These are phyloP conservation scores for Halenospora varia DNA, from an alignment of 495 filamentous ascomycete genomes.

Conservation along the genomic window DNA sequence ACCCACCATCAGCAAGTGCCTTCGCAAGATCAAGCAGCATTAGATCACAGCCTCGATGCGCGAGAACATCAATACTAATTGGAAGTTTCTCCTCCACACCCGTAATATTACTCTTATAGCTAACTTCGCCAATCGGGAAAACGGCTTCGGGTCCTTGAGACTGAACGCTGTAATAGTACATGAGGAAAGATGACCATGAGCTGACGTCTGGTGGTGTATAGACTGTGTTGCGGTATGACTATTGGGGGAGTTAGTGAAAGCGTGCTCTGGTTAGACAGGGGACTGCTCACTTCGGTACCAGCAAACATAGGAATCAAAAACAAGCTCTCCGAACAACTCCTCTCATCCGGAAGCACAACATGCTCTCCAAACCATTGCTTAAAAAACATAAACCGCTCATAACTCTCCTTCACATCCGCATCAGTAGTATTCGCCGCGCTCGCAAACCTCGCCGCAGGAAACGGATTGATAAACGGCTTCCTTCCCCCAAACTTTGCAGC, in stretches of 20 bases:
- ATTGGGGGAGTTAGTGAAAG: no score
- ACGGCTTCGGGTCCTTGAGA: slow-evolving; percentile 50
- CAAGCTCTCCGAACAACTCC: slow-evolving; percentile 35
- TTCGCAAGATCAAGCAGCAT: slow-evolving; percentile 52
- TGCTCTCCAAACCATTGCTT: slow-evolving; percentile 47
- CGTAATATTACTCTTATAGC: slow-evolving; percentile 49
- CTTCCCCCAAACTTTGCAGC: slow-evolving; percentile 41
- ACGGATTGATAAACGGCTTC: slow-evolving; percentile 50
- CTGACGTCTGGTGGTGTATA: no score
- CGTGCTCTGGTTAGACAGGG: no score
- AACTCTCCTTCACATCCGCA: slow-evolving; percentile 25
- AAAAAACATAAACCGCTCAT: slow-evolving; percentile 44
- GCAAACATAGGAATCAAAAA: slow-evolving; percentile 31
- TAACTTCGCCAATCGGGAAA: slow-evolving; percentile 51
- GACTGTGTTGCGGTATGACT: no score
- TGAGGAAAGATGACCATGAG: no score
- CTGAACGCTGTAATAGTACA: slow-evolving; percentile 41
- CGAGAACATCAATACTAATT: slow-evolving; percentile 55
- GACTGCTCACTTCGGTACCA: slow-evolving; percentile 29
- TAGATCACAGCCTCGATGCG: slow-evolving; percentile 58
- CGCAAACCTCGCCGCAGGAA: slow-evolving; percentile 50
- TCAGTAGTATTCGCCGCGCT: slow-evolving; percentile 32
- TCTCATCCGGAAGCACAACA: slow-evolving; percentile 36
- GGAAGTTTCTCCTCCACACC: slow-evolving; percentile 51
- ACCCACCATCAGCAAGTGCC: slow-evolving; percentile 44